These are phyloP conservation scores for Borealophlyctis nickersoniae DNA, from an alignment of 192 early-diverging fungal species.

Conservation along the genomic window DNA sequence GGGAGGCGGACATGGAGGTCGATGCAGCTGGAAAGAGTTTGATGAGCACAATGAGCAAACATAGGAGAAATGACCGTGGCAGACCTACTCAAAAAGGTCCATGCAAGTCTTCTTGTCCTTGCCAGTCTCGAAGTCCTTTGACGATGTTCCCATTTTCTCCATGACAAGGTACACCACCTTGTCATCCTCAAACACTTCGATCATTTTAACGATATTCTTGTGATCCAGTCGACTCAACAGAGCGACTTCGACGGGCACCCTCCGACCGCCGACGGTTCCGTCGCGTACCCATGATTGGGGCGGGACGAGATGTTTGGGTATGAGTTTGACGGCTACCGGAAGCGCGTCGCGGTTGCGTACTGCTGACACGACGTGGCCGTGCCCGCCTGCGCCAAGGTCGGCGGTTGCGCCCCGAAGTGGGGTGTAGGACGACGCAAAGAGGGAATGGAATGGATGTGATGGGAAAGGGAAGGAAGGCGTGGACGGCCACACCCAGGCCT, in stretches of 20 bases:
- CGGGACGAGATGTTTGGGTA: slow-evolving; percentile 45
- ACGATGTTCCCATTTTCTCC: slow-evolving; percentile 20
- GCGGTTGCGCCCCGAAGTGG: slow-evolving; percentile 1
- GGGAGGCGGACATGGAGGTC: slow-evolving; percentile 62
- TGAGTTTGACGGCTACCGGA: slow-evolving; percentile 76
- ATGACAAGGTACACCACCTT: slow-evolving; percentile 42
- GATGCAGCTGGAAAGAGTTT: slow-evolving; percentile 43
- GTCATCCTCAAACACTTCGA: slow-evolving; percentile 44
- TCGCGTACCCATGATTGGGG: slow-evolving; percentile 40
- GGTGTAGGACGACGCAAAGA: too few species aligned
- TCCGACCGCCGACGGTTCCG: slow-evolving; percentile 38
- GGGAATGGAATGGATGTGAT: too few species aligned
- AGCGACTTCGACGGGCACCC: slow-evolving; percentile 50
- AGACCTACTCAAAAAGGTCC: slow-evolving; percentile 46
- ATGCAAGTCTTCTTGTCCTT: slow-evolving; percentile 16
- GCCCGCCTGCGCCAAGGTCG: slow-evolving; percentile 69
- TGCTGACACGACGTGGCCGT: slow-evolving; percentile 66
- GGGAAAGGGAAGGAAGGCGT: too few species aligned
- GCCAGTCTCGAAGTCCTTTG: background rate
- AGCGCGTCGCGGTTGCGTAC: slow-evolving; percentile 42
- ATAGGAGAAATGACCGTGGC: background rate
- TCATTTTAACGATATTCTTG: slow-evolving; percentile 60
- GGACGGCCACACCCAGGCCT: too few species aligned
- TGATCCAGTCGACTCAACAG: slow-evolving; percentile 41
- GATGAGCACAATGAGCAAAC: background rate